Evolutionary conservation across 78 protist species (phyloP), one percentile per base, ranked within the genome.

Genomic region (Ministeria vibrans): DNA sequence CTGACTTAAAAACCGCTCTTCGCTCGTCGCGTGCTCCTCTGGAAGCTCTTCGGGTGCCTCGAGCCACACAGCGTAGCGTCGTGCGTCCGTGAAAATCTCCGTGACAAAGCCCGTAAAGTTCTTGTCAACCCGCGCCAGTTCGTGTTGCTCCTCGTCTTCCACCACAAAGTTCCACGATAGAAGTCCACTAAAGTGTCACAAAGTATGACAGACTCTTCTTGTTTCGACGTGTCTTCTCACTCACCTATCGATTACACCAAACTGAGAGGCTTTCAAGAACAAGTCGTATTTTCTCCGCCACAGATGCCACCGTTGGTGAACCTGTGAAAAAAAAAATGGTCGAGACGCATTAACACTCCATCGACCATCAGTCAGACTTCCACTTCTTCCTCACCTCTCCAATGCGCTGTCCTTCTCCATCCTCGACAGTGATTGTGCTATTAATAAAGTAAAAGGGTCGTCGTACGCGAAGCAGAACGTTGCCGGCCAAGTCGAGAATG

Each of bases 51-150:
- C 61, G 13, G 43, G 45, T 51, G 43, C 51, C 55, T 44, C 76
- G 36, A 70, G 23, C 61, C 28, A 23, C 36, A 44, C 42, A 70
- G 43, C 43, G 76, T 70, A 70, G 20, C 28, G 20, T 45, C 30
- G 76, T 7, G 76, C 76, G 15, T 70, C 76, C 27, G 76, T 70
- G 76, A 70, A 70, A 22, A 70, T 4, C 23, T 70, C 76, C 61
- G 38, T 45, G 27, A 51, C 76, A 44, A 70, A 27, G 7, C 76
- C 76, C 2, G 45, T 22, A 51, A 70, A 70, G 76, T 70, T 32
- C 53, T 70, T 70, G 76, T 70, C 76, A 4, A 70, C 51, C 41
- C 61, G 45, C 36, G 76, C 76, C 22, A 70, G 45, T 23, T 7
- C 42, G 13, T 30, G 3, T 23, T 51, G 55, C 32, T 70, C 7